Evolutionary conservation across 1,284 basidiomycete genomes (phyloP), one percentile per base, ranked within the genome.

Genomic region (Cerioporus squamosus): DNA sequence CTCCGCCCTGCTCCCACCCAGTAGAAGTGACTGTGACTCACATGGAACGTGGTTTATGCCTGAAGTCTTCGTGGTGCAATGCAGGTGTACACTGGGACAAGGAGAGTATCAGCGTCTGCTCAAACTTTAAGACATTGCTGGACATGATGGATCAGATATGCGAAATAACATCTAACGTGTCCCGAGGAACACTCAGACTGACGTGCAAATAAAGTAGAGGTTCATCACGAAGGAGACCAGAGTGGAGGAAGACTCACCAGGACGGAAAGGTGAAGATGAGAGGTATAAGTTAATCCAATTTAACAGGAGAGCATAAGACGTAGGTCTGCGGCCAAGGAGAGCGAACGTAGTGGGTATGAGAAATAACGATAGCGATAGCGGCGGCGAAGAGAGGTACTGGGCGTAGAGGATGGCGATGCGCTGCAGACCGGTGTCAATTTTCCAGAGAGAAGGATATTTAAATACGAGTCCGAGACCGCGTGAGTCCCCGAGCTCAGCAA

Each of bases 191-290:
- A 68, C 68, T 83, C 79, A 61, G 80, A 79, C 81, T 81, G 81
- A 81, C 80, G 79, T 82, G 81, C 80, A 83, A 82, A 83, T 55
- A 38, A 53, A 47, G 44, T 61, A 53, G 46, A 31, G 38, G 38
- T 38, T 65, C 65, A 68, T 65, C 66, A 44, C 23, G 36, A 29
- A 20, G 4, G 9, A 22, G 23, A 24, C 55, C 17, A 45, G 20
- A 57, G 15, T 12, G 5, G 31, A 14, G 53, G 17, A 6, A 39
- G 12, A 57, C 62, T 62, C 53, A 61, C 61, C 53, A 39, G 44
- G 22, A 44, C 22, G 33, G 33, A 46, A 24, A 29, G 20, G 14
- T 17, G 33, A 42, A 14, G 33, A 51, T 10, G 42, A 26, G 40
- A 44, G 33, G 44, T 51, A 64, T 62, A 65, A 59, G 26, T 60